Evolutionary conservation across 371 early-diverging fungal species (phyloP), one percentile per base, ranked within the genome.

Genomic region (Mucor ambiguus): DNA sequence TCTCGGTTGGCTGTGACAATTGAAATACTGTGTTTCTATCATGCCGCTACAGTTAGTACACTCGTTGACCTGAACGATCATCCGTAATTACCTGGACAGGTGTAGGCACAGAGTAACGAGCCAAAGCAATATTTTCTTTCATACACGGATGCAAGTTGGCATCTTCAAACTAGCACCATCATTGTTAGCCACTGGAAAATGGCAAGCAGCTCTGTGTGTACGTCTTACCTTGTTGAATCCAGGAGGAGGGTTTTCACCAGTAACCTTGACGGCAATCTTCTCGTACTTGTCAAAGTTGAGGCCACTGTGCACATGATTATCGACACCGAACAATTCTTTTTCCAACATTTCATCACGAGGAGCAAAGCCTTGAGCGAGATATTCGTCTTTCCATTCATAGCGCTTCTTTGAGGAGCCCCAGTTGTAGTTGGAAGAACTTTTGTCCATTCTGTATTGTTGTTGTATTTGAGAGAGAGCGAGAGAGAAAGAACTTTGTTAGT

Each of bases 71-170:
- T 41, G 18, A 41, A 18, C 18, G 6, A 20, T 35, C 0, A 14
- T 24, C 16, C 11, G 18, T 56, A 35, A 14, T 54, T 77, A 80
- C 84, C 69, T 87, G 94, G 0, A 94, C 87, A 4, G 91, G 90
- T 4, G 92, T 93, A 0, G 94, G 93, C 0, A 74, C 78, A 1
- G 63, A 62, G 71, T 90, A 92, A 1, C 83, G 76, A 35, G 85
- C 81, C 1, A 88, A 71, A 5, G 74, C 67, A 16, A 90, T 64
- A 60, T 93, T 91, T 63, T 82, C 81, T 29, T 79, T 76, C 68
- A 88, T 78, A 9, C 75, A 74, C 20, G 82, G 76, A 58, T 84
- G 79, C 4, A 85, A 63, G 29, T 78, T 68, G 20, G 84, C 77
- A 16, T 85, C 78, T 6, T 72, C 79, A 66, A 85, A 85, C 86